Evolutionary conservation across 2,329 filamentous ascomycete species (phyloP), one percentile per base, ranked within the genome.

Genomic region (Biscogniauxia mediterranea): DNA sequence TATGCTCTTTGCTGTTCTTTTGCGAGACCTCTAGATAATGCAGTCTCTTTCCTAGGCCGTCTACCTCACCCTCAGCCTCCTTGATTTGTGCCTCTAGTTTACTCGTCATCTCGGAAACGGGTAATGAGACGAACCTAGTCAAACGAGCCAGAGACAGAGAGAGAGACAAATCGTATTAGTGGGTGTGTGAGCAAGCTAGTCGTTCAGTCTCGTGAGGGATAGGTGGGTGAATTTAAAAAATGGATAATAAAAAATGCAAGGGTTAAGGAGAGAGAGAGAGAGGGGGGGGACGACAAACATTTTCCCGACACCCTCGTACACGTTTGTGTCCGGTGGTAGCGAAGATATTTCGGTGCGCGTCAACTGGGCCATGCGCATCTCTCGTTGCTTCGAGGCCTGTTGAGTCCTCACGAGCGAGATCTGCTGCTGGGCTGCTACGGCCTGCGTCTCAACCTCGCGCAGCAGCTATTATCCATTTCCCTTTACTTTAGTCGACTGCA

Each of bases 261-360:
- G 23, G 5, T 23, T 5, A 58, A 56, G 54, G 46, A 32, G 19
- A 54, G 28, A 54, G 26, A 5, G 42, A 42, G 2, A 55, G 32
- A 9, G 23, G 5, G 23, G 23, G 49, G 56, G 59, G 19, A 57
- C 42, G 58, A 78, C 88, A 71, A 77, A 97, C 95, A 99, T 98
- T 80, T 98, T 99, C 56, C 95, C 95, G 11, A 98, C 90, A 5
- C 94, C 94, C 78, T 98, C 94, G 71, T 98, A 99, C 26, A 97
- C 86, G 32, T 89, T 89, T 0, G 92, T 95, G 54, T 89, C 85
- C 19, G 84, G 75, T 3, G 93, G 89, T 63, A 99, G 78, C 6
- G 86, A 83, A n/a, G 86, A 85, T 55, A 98, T 82, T 77, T 99
- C 95, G 66, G 85, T 91, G 42, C 89, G 85, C 1, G 94, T 98